Evolutionary conservation across 176 grass and related monocot species (phyloP).

Genomic region (Alloteropsis semialata): DNA sequence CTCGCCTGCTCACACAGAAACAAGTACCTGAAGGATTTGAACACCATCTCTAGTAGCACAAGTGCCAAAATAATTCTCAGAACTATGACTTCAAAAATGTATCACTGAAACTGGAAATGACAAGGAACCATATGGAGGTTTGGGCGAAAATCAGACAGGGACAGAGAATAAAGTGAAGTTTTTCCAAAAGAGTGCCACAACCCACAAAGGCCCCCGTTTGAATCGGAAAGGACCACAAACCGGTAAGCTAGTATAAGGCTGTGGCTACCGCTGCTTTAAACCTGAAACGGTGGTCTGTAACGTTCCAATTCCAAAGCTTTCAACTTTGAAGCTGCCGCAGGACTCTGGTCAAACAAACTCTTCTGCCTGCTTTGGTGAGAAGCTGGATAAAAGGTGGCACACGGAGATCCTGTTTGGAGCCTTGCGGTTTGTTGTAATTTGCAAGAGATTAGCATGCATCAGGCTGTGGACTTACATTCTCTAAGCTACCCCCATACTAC

Average conservation of each 20-base stretch:
- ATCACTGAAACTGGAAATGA: not conserved
- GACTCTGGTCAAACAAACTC: conserved; percentile 35
- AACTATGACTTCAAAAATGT: not conserved
- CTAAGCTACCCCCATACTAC: not conserved
- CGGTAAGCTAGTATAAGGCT: conserved; percentile 3
- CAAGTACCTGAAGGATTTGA: not conserved
- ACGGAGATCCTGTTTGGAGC: conserved; percentile 27
- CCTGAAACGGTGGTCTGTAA: not conserved
- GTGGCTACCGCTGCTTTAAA: conserved; percentile 11
- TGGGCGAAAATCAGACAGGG: not conserved
- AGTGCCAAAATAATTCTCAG: no score
- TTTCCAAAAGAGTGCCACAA: not conserved
- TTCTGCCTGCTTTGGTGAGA: not conserved
- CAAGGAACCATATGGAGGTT: not conserved
- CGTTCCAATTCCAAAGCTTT: conserved; percentile 8
- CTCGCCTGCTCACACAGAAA: not conserved
- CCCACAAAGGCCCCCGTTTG: not conserved
- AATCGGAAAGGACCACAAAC: conserved; percentile 15
- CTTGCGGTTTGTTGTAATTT: conserved; percentile 25
- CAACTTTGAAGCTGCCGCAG: conserved; percentile 16
- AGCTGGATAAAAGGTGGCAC: conserved; percentile 14
- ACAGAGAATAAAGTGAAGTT: conserved; percentile 3
- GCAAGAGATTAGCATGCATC: conserved; percentile 27
- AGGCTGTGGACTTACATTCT: not conserved
- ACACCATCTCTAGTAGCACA: not conserved